Evolutionary conservation across 345 rosid species (phyloP), one percentile per base, ranked within the genome.

Genomic region (Camelina neglecta): DNA sequence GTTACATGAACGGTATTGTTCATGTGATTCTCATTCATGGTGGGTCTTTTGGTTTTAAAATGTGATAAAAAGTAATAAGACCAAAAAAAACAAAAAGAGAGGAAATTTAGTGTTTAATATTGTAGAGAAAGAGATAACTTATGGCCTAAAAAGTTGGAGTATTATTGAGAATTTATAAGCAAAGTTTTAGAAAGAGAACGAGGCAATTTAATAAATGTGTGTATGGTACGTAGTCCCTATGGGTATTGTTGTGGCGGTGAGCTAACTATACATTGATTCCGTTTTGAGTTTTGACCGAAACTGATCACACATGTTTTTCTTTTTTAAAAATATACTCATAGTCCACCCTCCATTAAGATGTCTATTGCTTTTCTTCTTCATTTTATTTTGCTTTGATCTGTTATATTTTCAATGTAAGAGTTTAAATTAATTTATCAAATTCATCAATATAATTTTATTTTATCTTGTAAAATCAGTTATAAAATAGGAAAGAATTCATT

Each of bases 171-270:
- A 75, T 75, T 69, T 75, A 61, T 67, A 75, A 57, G 70, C 70
- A 69, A 53, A 73, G 13, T 65, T 65, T 15, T 15, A 26, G 59
- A 42, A 54, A 76, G 63, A 69, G 72, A 44, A 64, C 1, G 11
- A 70, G 36, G 20, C 7, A 61, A 11, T 33, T 61, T 69, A 61
- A 44, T 44, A 76, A 61, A 21, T 61, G 50, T 20, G 18, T 21
- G 44, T 51, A 31, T 53, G 69, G 62, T 51, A 60, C 50, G 39
- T 60, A 38, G 68, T 51, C 53, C 60, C 9, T 55, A 44, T 41
- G 56, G 36, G 61, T 75, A 76, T 76, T 69, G 80, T 69, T 69
- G 80, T 15, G 70, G 65, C 50, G 80, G 65, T 76, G 80, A 69
- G 23, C 80, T 45, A 69, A 69, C 80, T 60, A 61, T 61, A 20